These are phyloP conservation scores for Fusarium transvaalense DNA, from an alignment of 2,329 filamentous ascomycete genomes.

Conservation along the genomic window DNA sequence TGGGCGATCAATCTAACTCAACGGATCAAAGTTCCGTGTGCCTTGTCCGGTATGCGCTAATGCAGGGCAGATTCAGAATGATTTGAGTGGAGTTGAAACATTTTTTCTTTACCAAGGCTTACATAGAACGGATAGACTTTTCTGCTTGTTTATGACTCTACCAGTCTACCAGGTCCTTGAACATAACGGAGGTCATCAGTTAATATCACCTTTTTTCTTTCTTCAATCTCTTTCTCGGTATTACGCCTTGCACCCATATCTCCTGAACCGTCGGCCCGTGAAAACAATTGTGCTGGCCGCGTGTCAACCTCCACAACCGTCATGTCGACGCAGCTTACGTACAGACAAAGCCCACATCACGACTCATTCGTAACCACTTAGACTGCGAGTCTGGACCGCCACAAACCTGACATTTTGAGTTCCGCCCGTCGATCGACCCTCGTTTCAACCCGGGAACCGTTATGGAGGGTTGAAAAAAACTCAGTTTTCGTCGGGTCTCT, in stretches of 20 bases:
- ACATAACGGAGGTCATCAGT: too few relatives aligned
- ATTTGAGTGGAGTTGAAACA: constrained; percentile 29
- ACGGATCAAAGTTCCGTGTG: background rate
- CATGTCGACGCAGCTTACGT: constrained; percentile 18
- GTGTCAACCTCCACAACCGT: constrained; percentile 30
- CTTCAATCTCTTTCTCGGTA: too few relatives aligned
- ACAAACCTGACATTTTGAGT: constrained; percentile 14
- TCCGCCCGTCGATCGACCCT: constrained; percentile 20
- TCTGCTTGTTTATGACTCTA: too few relatives aligned
- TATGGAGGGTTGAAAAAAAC: constrained; percentile 21
- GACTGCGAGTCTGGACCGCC: constrained; percentile 10
- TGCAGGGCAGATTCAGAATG: constrained; percentile 10
- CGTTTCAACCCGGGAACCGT: constrained; percentile 8
- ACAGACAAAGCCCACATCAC: constrained; percentile 27
- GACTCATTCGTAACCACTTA: constrained; percentile 25
- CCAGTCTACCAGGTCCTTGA: too few relatives aligned
- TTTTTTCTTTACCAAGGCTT: too few relatives aligned
- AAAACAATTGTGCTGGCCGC: constrained; percentile 11
- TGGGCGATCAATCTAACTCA: background rate
- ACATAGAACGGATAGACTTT: too few relatives aligned
- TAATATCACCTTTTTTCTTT: background rate
- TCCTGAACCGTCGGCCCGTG: background rate
- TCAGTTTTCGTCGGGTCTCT: background rate
- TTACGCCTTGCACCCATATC: too few relatives aligned
- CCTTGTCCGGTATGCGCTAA: constrained; percentile 9